Percentiles rank a stretch among this genome's conserved stretches.
Evolutionary conservation across 1,139 yeast species (phyloP).

Genomic region (Trichomonascaceae sp.): DNA sequence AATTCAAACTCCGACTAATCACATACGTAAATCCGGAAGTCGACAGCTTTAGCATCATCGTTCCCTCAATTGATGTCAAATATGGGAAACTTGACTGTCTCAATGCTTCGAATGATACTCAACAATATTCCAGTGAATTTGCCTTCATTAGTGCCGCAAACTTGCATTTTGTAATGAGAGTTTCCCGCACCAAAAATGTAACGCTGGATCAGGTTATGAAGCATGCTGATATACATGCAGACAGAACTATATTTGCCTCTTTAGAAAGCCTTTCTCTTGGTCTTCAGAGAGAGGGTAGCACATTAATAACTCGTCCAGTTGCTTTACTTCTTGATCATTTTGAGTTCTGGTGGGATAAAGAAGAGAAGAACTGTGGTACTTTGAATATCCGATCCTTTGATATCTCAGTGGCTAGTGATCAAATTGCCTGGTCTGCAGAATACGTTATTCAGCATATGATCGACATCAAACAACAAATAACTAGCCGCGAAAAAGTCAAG

Average conservation of each 20-base stretch:
- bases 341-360: slow-evolving; percentile 29
- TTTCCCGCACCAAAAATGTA: slow-evolving; percentile 17
- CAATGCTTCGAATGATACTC: slow-evolving; percentile 11
- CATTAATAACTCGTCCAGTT: slow-evolving; percentile 18
- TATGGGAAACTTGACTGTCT: slow-evolving; percentile 32
- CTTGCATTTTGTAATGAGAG: slow-evolving; percentile 22
- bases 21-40: slow-evolving; percentile 37
- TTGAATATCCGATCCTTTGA: slow-evolving; percentile 26
- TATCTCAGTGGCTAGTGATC: slow-evolving; percentile 21
- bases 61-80: slow-evolving; percentile 44
- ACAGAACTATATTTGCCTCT: slow-evolving; percentile 19
- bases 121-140: slow-evolving; percentile 18
- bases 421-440: slow-evolving; percentile 24
- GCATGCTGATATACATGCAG: slow-evolving; percentile 17
- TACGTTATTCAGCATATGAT: slow-evolving; percentile 20
- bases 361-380: slow-evolving; percentile 22
- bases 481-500: neutral
- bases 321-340: slow-evolving; percentile 24
- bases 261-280: slow-evolving; percentile 21
- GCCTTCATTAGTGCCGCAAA: slow-evolving; percentile 17
- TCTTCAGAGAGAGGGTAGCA: slow-evolving; percentile 18
- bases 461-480: slow-evolving; percentile 10
- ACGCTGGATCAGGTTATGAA: slow-evolving; percentile 22
- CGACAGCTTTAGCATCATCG: slow-evolving; percentile 45
- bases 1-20: slow-evolving; percentile 30